Percentiles rank a stretch among this genome's conserved stretches.
These are phyloP conservation scores for Fusarium caatingaense DNA, from an alignment of 2,329 filamentous ascomycete species.

Conservation along the genomic window DNA sequence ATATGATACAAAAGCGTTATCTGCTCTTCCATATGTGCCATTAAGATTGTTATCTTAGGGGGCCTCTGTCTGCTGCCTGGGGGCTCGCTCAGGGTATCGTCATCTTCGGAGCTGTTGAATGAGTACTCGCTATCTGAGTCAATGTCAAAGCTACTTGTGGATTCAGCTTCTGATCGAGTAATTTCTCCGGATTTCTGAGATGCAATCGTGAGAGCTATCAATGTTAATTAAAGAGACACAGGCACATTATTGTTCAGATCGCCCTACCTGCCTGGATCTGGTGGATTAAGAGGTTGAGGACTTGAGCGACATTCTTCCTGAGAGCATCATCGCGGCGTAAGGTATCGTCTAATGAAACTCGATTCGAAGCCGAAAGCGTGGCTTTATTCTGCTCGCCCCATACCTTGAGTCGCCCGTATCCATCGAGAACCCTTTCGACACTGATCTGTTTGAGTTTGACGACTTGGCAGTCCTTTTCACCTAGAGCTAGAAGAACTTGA, in stretches of 20 bases:
- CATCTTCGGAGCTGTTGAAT: not conserved
- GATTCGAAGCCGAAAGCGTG: accelerated
- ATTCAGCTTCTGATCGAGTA: not conserved
- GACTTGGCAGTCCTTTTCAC: not conserved
- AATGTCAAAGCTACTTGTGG: not conserved
- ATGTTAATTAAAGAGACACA: not conserved
- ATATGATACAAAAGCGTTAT: not conserved
- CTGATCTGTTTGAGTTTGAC: not conserved
- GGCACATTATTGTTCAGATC: not conserved
- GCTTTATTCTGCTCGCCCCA: not conserved
- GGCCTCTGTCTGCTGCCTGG: accelerated
- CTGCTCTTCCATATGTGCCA: not conserved
- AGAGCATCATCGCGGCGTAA: not conserved
- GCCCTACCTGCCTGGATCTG: not conserved
- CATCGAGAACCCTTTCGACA: accelerated
- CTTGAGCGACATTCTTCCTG: not conserved
- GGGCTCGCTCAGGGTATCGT: accelerated
- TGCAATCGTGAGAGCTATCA: not conserved
- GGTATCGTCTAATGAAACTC: not conserved
- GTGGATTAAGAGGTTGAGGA: not conserved
- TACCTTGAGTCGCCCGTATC: not conserved
- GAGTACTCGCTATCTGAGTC: not conserved
- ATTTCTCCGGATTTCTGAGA: not conserved
- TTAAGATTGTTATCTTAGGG: accelerated
- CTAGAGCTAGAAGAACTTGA: accelerated